Evolutionary conservation across 768 basidiomycete genomes (phyloP).

Genomic region (Suillus plorans): DNA sequence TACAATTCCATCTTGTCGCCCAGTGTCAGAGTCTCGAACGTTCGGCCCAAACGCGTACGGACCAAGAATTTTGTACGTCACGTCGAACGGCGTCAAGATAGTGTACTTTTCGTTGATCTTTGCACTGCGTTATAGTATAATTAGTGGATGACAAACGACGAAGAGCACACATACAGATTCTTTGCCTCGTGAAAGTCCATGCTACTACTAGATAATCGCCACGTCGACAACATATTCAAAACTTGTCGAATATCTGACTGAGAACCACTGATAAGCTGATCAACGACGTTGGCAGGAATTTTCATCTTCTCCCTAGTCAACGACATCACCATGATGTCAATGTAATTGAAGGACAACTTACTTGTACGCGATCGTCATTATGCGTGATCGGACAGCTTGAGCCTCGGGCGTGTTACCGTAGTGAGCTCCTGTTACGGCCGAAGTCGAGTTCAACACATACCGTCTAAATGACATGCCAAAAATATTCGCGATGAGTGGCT

Average conservation of each 20-base stretch:
- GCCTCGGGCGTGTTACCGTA: conserved; percentile 65
- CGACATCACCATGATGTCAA: conserved; percentile 2
- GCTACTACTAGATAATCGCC: conserved; percentile 77
- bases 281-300: conserved; percentile 86
- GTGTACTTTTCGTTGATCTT: conserved; percentile 92
- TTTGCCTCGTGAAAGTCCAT: conserved; percentile 95
- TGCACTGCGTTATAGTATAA: conserved; percentile 45
- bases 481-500: conserved; percentile 73
- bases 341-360: conserved; percentile 35
- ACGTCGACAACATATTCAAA: conserved; percentile 97
- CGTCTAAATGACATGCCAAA: conserved; percentile 76
- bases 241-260: conserved; percentile 98
- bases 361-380: conserved; percentile 90
- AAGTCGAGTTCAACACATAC: conserved; percentile 42
- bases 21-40: conserved; percentile 73
- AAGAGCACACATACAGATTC: conserved; percentile 59
- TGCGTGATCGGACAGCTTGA: conserved; percentile 74
- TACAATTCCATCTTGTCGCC: conserved; percentile 94
- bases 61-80: conserved; percentile 85
- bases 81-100: conserved; percentile 88
- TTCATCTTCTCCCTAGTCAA: conserved; percentile 82
- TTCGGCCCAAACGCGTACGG: conserved; percentile 89
- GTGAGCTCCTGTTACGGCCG: background rate
- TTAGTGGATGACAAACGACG: background rate
- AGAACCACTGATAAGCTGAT: conserved; percentile 84